phyloP scores from a whole-genome alignment of 2,329 filamentous ascomycete species.

The Fusarium setosum region DNA sequence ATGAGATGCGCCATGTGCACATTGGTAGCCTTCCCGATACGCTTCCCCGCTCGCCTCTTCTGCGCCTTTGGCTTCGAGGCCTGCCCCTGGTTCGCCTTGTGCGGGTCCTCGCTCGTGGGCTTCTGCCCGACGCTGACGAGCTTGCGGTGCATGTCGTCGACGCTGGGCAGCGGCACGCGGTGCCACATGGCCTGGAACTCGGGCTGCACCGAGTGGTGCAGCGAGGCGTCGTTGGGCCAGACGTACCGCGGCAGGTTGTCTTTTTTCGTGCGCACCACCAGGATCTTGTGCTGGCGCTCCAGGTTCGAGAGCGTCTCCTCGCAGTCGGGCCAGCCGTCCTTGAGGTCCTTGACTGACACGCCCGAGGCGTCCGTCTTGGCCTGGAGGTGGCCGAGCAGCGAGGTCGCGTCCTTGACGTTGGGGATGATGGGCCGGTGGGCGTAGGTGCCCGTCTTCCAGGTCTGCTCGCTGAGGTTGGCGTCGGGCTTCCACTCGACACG shows the following conservation, averaged over 20 bases:
- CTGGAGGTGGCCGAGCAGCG: constrained; percentile 85
- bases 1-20: constrained; percentile 86
- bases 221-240: constrained; percentile 86
- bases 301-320: constrained; percentile 81
- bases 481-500: constrained; percentile 69
- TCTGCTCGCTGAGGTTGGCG: constrained; percentile 71
- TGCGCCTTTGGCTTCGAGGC: constrained; percentile 76
- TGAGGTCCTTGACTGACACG: constrained; percentile 87
- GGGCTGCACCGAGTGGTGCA: constrained; percentile 79
- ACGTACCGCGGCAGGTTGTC: constrained; percentile 87
- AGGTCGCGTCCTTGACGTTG: constrained; percentile 80
- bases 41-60: constrained; percentile 74
- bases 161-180: constrained; percentile 79
- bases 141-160: constrained; percentile 81
- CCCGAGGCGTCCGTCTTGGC: constrained; percentile 83
- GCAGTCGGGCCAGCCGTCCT: constrained; percentile 94
- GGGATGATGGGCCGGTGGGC: constrained; percentile 84
- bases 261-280: constrained; percentile 92
- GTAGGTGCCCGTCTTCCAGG: constrained; percentile 79
- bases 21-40: constrained; percentile 85
- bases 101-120: constrained; percentile 84
- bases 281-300: constrained; percentile 80
- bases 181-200: constrained; percentile 90
- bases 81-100: constrained; percentile 51
- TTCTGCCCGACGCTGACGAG: constrained; percentile 83